These are phyloP conservation scores for Backusella parvicylindrica DNA, from an alignment of 192 early-diverging fungal genomes.

Conservation along the genomic window DNA sequence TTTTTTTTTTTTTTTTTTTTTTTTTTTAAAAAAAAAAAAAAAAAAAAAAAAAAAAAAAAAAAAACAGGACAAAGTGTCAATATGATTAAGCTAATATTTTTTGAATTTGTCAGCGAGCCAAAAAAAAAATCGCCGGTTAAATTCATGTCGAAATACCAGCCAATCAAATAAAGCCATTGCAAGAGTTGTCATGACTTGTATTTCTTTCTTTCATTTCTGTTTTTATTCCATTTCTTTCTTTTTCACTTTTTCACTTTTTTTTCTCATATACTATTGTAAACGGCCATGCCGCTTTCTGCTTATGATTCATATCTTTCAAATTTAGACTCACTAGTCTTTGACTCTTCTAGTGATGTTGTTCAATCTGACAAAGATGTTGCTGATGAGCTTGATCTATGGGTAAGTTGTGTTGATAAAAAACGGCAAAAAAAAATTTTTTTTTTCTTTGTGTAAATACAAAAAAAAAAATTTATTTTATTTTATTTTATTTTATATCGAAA, in stretches of 20 bases:
- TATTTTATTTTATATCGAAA: not conserved
- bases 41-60: too few species aligned
- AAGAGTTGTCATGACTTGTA: not conserved
- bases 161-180: not conserved
- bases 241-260: not conserved
- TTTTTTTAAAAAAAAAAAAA: too few species aligned
- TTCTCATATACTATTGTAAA: not conserved
- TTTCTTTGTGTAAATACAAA: not conserved
- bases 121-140: not conserved
- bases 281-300: not conserved
- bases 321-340: constrained; percentile 25
- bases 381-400: constrained; percentile 70
- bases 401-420: constrained; percentile 11
- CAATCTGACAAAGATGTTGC: constrained; percentile 60
- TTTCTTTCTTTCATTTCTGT: not conserved
- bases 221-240: not conserved
- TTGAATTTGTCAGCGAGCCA: not conserved
- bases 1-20: too few species aligned
- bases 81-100: too few species aligned
- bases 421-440: not conserved
- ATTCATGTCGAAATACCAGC: not conserved
- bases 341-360: not conserved
- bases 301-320: constrained; percentile 9
- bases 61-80: too few species aligned
- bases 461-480: too few species aligned